Evolutionary conservation across 257 asterid genomes (phyloP), one percentile per base, ranked within the genome.

Genomic region (Solanum raphanifolium): DNA sequence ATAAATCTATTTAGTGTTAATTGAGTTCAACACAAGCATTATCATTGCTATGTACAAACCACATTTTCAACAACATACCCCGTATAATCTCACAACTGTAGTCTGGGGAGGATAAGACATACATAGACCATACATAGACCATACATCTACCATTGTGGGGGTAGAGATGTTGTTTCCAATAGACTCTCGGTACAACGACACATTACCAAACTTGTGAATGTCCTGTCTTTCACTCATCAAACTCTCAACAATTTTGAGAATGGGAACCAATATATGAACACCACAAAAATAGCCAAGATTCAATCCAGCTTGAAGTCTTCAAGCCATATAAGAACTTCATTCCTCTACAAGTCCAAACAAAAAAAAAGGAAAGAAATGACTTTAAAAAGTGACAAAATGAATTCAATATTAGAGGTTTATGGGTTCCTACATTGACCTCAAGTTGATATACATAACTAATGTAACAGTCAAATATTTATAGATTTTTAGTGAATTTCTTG

Each of bases 261-360:
- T 34, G 66, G 43, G 55, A 87, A 7, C 48, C 86, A 76, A 75
- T 75, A 75, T 12, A 76, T 76, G 83, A 76, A 39, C 38, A 36
- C 87, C 39, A 69, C 0, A 69, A 69, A 43, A 55, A 81, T 27
- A 71, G 41, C 85, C 78, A 65, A 69, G 55, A 48, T 82, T 91
- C 89, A 92, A 31, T 95, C 96, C 92, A 94, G 21, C 15, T 92
- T 90, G 90, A 94, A 96, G 82, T 94, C 95, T 86, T 94, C 95
- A 43, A 96, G 96, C 98, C 98, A 96, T 90, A 96, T 92, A 66
- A 96, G 93, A 75, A 95, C 96, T 90, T 96, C 99, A 83, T 95
- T 95, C 94, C 98, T 94, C 99, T 95, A 48, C 65, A 12, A 73
- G 73, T 76, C 82, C 88, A 76, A 2, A 86, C 60, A 76, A 20